Evolutionary conservation across 1,284 basidiomycete species (phyloP).

Genomic region (Ustilago xerochloae): DNA sequence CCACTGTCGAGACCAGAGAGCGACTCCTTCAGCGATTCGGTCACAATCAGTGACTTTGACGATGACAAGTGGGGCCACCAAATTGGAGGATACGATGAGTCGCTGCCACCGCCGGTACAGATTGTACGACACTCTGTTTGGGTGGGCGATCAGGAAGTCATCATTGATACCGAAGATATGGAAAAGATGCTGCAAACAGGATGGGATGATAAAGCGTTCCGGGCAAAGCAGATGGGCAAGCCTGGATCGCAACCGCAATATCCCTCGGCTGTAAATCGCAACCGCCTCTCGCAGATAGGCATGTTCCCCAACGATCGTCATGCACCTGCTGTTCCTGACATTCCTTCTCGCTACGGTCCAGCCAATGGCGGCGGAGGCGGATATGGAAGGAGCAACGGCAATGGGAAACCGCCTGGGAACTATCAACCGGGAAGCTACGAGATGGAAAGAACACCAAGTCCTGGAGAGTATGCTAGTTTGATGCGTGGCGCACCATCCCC

Average conservation of each 20-base stretch:
- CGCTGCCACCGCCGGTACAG: slow-evolving; percentile 56
- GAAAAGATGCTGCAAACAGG: slow-evolving; percentile 62
- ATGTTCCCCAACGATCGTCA: slow-evolving; percentile 31
- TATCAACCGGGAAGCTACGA: slow-evolving; percentile 44
- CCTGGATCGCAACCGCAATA: slow-evolving; percentile 25
- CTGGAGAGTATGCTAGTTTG: slow-evolving; percentile 51
- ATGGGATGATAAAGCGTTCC: slow-evolving; percentile 53
- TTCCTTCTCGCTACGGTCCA: slow-evolving; percentile 39
- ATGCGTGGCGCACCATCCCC: slow-evolving; percentile 47
- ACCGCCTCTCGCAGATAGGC: slow-evolving; percentile 39
- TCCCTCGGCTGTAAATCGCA: slow-evolving; percentile 35
- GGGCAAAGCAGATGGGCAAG: slow-evolving; percentile 18
- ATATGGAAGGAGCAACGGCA: background rate
- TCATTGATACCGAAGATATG: slow-evolving; percentile 59
- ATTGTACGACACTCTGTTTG: slow-evolving; percentile 59
- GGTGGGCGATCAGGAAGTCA: slow-evolving; percentile 53
- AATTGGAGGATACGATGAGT: slow-evolving; percentile 68
- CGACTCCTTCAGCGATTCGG: slow-evolving; percentile 48
- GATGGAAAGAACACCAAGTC: slow-evolving; percentile 47
- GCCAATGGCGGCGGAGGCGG: background rate
- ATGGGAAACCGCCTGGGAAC: background rate
- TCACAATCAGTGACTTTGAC: slow-evolving; percentile 71
- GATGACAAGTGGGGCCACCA: slow-evolving; percentile 88
- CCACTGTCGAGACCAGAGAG: slow-evolving; percentile 31
- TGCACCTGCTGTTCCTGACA: slow-evolving; percentile 44